Percentiles rank a stretch among this genome's conserved stretches.
Conservation (phyloP, 805 yeast genomes). For the Lipomyces sp. region DNA sequence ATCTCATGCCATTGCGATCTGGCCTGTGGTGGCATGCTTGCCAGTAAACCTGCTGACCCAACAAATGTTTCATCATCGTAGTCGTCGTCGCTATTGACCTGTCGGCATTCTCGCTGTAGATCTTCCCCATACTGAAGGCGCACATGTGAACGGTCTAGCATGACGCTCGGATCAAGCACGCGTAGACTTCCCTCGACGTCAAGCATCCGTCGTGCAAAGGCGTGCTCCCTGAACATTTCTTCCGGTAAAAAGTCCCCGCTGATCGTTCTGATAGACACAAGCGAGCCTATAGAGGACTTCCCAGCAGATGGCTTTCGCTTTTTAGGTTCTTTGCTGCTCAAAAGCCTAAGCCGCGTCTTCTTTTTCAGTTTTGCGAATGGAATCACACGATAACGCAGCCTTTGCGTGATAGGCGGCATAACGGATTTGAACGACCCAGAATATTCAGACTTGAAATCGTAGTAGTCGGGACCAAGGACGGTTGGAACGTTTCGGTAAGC, state of each 20-base stretch:
- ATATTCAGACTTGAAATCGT: neutral
- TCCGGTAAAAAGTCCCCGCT: neutral
- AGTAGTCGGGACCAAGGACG: neutral
- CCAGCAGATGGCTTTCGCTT: neutral
- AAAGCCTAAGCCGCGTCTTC: neutral
- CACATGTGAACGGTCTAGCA: neutral
- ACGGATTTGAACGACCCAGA: neutral
- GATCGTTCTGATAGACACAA: neutral
- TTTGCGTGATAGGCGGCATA: constrained; percentile 1
- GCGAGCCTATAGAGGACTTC: neutral
- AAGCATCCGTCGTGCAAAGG: too few species aligned
- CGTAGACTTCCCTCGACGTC: too few species aligned
- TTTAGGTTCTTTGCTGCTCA: neutral
- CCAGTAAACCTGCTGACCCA: neutral
- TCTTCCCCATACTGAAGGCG: too few species aligned
- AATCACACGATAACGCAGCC: neutral
- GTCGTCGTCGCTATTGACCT: neutral
- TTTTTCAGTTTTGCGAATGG: neutral
- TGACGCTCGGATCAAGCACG: neutral
- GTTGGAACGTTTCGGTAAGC: neutral
- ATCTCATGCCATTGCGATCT: neutral
- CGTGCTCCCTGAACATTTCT: neutral
- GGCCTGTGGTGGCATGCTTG: neutral
- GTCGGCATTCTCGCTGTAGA: too few species aligned
- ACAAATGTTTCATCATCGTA: neutral